Conservation (phyloP, 2,329 filamentous ascomycete species). For the Setomelanomma holmii region DNA sequence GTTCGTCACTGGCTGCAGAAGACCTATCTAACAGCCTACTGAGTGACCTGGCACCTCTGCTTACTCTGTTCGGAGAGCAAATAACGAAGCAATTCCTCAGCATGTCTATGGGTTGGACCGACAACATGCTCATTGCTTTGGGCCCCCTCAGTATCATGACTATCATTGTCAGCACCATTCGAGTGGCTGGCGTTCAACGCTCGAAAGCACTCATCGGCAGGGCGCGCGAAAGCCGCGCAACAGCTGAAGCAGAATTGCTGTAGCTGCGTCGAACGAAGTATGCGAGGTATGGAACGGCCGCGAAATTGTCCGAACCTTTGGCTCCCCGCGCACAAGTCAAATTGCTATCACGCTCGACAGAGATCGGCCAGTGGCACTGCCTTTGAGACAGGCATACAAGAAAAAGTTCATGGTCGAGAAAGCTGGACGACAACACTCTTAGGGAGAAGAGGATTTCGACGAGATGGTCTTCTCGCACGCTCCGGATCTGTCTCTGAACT, state of each 20-base stretch:
- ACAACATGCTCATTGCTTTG: constrained; percentile 47
- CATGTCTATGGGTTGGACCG: constrained; percentile 24
- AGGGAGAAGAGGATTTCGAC: background rate
- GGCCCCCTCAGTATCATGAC: constrained; percentile 53
- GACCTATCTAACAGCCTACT: constrained; percentile 49
- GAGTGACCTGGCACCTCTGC: constrained; percentile 40
- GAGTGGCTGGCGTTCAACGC: constrained; percentile 34
- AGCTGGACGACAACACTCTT: background rate
- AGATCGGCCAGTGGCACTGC: background rate
- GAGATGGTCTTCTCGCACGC: background rate
- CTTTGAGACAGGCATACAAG: background rate
- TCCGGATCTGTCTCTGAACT: background rate
- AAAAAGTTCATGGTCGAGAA: background rate
- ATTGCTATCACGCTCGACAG: background rate
- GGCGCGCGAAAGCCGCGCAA: constrained; percentile 44
- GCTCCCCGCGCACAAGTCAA: background rate
- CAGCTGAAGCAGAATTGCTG: constrained; percentile 50
- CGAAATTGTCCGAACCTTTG: background rate
- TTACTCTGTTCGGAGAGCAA: constrained; percentile 39
- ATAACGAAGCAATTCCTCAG: constrained; percentile 45
- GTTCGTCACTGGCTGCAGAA: no score
- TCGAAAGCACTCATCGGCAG: constrained; percentile 52
- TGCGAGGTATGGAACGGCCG: constrained; percentile 13
- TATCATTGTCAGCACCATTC: constrained; percentile 40
- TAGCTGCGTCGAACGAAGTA: constrained; percentile 46